Conservation (phyloP, 2,329 filamentous ascomycete genomes). For the Allantophomopsis lycopodina region DNA sequence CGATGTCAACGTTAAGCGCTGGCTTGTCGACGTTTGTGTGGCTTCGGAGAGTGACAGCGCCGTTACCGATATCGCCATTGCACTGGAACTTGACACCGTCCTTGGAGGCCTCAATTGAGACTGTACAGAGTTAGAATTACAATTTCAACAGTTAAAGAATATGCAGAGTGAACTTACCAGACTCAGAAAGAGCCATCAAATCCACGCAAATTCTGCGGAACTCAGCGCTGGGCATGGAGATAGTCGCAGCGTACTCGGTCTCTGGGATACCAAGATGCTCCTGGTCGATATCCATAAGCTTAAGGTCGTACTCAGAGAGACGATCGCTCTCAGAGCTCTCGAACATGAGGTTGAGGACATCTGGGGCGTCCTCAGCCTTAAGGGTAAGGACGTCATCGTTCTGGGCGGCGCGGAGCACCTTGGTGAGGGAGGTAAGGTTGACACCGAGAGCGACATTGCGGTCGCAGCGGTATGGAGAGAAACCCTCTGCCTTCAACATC, state of each 20-base stretch:
- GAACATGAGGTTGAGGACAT: conserved; percentile 90
- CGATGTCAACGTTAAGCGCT: conserved; percentile 72
- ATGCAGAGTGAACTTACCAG: conserved; percentile 47
- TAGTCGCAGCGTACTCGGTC: conserved; percentile 91
- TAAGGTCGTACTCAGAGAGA: conserved; percentile 97
- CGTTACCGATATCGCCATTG: conserved; percentile 90
- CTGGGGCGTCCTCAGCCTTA: conserved; percentile 94
- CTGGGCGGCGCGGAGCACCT: conserved; percentile 88
- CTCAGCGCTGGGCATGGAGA: conserved; percentile 76
- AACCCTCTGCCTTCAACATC: conserved; percentile 92
- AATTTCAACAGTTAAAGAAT: neutral
- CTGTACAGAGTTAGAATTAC: conserved; percentile 28
- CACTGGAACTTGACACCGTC: conserved; percentile 94
- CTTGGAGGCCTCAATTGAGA: conserved; percentile 91
- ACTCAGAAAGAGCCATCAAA: conserved; percentile 84
- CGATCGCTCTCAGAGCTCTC: conserved; percentile 82
- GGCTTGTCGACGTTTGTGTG: conserved; percentile 86
- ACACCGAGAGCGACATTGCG: conserved; percentile 97
- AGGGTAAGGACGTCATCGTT: conserved; percentile 90
- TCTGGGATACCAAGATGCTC: conserved; percentile 98
- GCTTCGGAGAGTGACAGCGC: conserved; percentile 80
- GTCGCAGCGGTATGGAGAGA: conserved; percentile 93
- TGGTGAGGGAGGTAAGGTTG: conserved; percentile 92
- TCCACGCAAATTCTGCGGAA: conserved; percentile 94
- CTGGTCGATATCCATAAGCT: conserved; percentile 99